A percentile compares a stretch with the other conserved stretches of the same genome.
Evolutionary conservation across 306 rosid species (phyloP).

Genomic region (Rubus idaeus): DNA sequence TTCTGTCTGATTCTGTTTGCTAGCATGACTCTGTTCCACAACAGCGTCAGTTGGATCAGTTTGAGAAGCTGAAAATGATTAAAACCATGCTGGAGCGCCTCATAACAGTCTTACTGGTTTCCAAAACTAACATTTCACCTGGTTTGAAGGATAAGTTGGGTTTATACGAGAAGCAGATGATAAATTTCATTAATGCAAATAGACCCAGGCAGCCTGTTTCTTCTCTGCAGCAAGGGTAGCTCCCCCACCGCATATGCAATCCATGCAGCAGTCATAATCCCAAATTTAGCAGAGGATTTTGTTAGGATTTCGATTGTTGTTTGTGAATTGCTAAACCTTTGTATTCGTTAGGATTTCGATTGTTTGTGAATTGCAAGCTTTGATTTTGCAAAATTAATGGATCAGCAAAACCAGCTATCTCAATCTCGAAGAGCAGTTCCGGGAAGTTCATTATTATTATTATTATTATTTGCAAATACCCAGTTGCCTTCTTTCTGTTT

Average conservation of each 20-base stretch:
- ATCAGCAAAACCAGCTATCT: neutral
- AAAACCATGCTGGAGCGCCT: conserved; percentile 48
- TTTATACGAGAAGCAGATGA: conserved; percentile 53
- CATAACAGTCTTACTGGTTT: conserved; percentile 39
- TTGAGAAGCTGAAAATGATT: conserved; percentile 43
- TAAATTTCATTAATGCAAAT: conserved; percentile 31
- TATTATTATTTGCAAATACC: neutral
- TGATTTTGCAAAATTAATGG: neutral
- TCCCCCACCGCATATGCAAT: conserved; percentile 50
- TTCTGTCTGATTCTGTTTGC: conserved; percentile 15
- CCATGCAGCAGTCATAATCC: neutral
- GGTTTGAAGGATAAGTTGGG: conserved; percentile 44
- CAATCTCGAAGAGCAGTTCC: neutral
- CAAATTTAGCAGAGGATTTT: too few relatives aligned
- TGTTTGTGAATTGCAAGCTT: neutral
- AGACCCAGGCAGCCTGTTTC: conserved; percentile 47
- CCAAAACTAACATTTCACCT: conserved; percentile 35
- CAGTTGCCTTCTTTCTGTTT: neutral
- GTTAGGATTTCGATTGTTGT: too few relatives aligned
- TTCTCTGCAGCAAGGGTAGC: conserved; percentile 61
- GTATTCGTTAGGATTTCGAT: too few relatives aligned
- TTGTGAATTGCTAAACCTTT: too few relatives aligned
- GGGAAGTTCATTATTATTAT: neutral
- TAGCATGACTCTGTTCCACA: conserved; percentile 66
- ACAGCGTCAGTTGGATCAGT: conserved; percentile 51